Evolutionary conservation across 345 rosid species (phyloP).

Genomic region (Corymbia maculata): DNA sequence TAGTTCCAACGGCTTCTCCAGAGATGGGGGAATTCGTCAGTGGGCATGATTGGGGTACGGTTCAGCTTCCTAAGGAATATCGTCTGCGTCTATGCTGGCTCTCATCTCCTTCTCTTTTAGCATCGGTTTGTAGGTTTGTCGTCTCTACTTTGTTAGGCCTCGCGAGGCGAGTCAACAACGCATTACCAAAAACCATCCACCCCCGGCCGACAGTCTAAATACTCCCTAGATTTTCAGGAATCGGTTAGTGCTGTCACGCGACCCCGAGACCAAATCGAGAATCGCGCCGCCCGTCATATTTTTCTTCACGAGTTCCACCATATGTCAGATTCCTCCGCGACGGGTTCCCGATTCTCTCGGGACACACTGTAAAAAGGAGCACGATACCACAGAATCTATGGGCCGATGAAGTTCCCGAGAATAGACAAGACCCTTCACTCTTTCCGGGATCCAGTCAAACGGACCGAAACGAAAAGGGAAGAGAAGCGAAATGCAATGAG

Average conservation of each 20-base stretch:
- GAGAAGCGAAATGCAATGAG: neutral
- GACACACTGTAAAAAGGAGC: neutral
- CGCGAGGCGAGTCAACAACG: neutral
- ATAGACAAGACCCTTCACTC: neutral
- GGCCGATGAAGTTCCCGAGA: neutral
- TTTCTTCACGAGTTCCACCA: neutral
- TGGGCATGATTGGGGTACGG: too few species aligned
- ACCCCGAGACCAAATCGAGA: neutral
- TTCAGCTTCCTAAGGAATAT: neutral
- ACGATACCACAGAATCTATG: neutral
- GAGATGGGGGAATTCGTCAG: neutral
- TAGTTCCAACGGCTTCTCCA: neutral
- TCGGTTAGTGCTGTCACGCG: neutral
- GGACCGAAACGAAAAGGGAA: neutral
- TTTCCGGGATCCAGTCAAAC: neutral
- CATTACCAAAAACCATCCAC: neutral
- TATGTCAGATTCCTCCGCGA: too few species aligned
- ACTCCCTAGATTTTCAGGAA: neutral
- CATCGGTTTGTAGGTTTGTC: neutral
- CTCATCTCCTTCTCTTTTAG: neutral
- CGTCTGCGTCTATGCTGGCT: neutral
- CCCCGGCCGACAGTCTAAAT: neutral
- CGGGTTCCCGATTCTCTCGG: neutral
- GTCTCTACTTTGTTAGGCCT: neutral
- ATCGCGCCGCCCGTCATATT: neutral